Conservation (phyloP, 768 basidiomycete genomes). For the Galerina sulciceps region DNA sequence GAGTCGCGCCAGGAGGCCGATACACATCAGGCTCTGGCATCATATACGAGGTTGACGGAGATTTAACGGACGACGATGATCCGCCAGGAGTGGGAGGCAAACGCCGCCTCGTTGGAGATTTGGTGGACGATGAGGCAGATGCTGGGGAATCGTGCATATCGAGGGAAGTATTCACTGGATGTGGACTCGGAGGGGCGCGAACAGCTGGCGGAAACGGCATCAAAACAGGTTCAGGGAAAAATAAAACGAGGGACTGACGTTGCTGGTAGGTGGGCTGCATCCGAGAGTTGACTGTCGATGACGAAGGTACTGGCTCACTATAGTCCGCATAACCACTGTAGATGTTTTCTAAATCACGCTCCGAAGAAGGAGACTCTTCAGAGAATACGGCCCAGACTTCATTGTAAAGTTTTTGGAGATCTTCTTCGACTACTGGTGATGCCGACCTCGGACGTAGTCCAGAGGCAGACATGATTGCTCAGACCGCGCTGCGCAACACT, state of each 20-base stretch:
- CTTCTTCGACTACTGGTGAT: slow-evolving; percentile 61
- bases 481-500: slow-evolving; percentile 1
- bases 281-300: slow-evolving; percentile 10
- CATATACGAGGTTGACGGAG: slow-evolving; percentile 25
- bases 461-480: slow-evolving; percentile 20
- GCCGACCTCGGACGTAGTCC: slow-evolving; percentile 24
- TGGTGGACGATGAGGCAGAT: slow-evolving; percentile 28
- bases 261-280: slow-evolving; percentile 6
- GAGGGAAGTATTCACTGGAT: slow-evolving; percentile 17
- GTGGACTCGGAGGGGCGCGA: slow-evolving; percentile 21
- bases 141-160: slow-evolving; percentile 19
- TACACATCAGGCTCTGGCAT: slow-evolving; percentile 52
- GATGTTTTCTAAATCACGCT: slow-evolving; percentile 40
- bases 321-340: slow-evolving; percentile 40
- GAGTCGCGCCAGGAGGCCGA: slow-evolving; percentile 29
- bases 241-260: slow-evolving; percentile 11
- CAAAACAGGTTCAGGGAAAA: neutral
- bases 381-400: slow-evolving; percentile 74
- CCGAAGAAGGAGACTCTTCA: slow-evolving; percentile 42
- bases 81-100: slow-evolving; percentile 49
- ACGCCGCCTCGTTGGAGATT: slow-evolving; percentile 36
- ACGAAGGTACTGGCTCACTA: slow-evolving; percentile 16
- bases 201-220: slow-evolving; percentile 9
- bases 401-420: slow-evolving; percentile 75
- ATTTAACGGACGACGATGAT: slow-evolving; percentile 30